A percentile compares a stretch with the other conserved stretches of the same genome.
These are phyloP conservation scores for Auricularia heimuer DNA, from an alignment of 768 basidiomycete species.

Conservation along the genomic window DNA sequence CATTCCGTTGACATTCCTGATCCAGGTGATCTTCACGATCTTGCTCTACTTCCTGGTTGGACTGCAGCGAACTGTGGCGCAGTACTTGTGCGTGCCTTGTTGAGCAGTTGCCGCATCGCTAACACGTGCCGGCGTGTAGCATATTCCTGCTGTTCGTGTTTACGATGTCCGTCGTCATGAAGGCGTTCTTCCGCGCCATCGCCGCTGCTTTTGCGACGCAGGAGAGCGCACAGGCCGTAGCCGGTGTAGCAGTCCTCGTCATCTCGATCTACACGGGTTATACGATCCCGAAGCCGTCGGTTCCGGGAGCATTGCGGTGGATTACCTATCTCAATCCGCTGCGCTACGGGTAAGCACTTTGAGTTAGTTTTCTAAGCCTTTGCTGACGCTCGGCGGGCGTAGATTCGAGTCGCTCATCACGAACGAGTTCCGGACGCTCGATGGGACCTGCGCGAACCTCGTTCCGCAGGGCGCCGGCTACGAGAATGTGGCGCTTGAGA, in stretches of 20 bases:
- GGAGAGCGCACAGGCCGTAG: conserved; percentile 53
- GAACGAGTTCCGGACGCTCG: conserved; percentile 71
- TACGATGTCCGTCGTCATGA: conserved; percentile 58
- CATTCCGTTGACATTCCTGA: conserved; percentile 40
- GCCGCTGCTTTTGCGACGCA: conserved; percentile 49
- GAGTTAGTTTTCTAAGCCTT: no score
- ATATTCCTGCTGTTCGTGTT: conserved; percentile 47
- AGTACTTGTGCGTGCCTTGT: no score
- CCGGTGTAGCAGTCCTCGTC: conserved; percentile 40
- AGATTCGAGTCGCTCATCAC: conserved; percentile 61
- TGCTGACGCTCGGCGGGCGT: no score
- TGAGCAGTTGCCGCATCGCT: no score
- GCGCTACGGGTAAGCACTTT: conserved; percentile 34
- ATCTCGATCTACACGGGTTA: conserved; percentile 54
- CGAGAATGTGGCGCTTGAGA: conserved; percentile 40
- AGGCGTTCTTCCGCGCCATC: conserved; percentile 75
- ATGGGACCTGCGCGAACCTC: conserved; percentile 49
- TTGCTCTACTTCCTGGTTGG: conserved; percentile 54
- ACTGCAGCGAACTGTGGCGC: conserved; percentile 22
- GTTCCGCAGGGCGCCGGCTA: conserved; percentile 59
- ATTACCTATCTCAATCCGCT: conserved; percentile 47
- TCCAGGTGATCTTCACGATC: conserved; percentile 34
- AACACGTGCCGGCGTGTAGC: conserved; percentile 42
- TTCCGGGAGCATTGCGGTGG: conserved; percentile 63
- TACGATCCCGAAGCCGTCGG: conserved; percentile 46